phyloP scores from a whole-genome alignment of 2,329 filamentous ascomycete species.

The Fusarium devonianum region DNA sequence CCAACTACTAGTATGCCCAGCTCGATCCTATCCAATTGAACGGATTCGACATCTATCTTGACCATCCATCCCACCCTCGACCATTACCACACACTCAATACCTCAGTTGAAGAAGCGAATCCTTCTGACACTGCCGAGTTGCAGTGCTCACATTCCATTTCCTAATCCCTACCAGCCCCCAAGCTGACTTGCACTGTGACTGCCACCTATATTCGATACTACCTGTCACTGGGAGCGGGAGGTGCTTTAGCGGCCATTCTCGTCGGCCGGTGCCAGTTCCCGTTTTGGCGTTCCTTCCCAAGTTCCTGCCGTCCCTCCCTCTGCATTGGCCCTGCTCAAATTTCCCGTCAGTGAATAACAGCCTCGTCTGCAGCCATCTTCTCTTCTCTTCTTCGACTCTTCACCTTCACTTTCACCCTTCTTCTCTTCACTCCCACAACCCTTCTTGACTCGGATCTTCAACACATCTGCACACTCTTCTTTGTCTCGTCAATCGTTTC shows the following conservation, averaged over 20 bases:
- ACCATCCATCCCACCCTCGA: too few species aligned
- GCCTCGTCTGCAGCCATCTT: conserved; percentile 25
- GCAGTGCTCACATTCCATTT: neutral
- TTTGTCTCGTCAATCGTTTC: conserved; percentile 41
- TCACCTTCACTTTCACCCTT: conserved; percentile 17
- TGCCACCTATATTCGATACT: conserved; percentile 15
- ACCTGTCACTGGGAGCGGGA: conserved; percentile 7
- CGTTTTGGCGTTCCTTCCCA: conserved; percentile 35
- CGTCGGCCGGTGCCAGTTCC: conserved; percentile 29
- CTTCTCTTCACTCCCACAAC: conserved; percentile 26
- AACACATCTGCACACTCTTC: conserved; percentile 40
- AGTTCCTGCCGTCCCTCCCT: conserved; percentile 19
- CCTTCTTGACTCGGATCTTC: conserved; percentile 28
- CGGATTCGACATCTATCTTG: too few species aligned
- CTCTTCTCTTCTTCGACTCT: conserved; percentile 18
- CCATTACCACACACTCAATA: too few species aligned
- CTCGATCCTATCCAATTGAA: too few species aligned
- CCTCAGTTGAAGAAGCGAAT: neutral
- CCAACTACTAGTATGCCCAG: too few species aligned
- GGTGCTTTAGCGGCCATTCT: conserved; percentile 16
- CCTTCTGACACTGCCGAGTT: neutral
- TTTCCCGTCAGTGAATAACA: conserved; percentile 41
- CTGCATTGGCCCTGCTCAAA: conserved; percentile 32
- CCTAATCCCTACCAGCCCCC: neutral
- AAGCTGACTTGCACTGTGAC: conserved; percentile 2